Conservation (phyloP, 2,329 filamentous ascomycete species). For the Verticillium nonalfalfae region DNA sequence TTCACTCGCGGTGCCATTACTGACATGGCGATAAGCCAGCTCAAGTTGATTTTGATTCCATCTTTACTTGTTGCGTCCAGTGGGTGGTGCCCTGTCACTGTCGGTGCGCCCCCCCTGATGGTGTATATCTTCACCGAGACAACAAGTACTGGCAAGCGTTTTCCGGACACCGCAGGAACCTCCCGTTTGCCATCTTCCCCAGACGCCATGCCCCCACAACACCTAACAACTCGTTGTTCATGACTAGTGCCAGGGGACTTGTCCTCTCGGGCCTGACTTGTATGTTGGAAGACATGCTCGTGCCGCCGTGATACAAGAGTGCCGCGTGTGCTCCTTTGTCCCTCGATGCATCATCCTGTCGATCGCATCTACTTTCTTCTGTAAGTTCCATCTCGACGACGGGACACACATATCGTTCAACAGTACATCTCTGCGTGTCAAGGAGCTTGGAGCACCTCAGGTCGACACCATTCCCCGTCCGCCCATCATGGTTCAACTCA, state of each 20-base stretch:
- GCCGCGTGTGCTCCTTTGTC: neutral
- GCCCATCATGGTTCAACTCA: slow-evolving; percentile 17
- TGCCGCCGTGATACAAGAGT: neutral
- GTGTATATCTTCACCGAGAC: neutral
- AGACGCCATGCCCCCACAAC: neutral
- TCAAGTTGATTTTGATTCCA: no score
- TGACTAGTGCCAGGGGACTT: slow-evolving; percentile 1
- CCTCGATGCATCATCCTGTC: neutral
- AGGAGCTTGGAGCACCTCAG: no score
- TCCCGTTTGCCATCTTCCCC: neutral
- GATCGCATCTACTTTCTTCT: no score
- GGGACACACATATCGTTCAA: no score
- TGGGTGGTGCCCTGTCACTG: no score
- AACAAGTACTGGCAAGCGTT: slow-evolving; percentile 1
- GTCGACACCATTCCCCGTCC: neutral
- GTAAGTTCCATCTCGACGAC: no score
- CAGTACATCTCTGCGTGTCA: no score
- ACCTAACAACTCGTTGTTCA: neutral
- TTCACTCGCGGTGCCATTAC: no score
- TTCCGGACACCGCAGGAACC: neutral
- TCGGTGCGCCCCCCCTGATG: neutral
- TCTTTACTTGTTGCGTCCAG: no score
- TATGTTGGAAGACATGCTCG: neutral
- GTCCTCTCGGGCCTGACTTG: neutral
- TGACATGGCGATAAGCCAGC: neutral